A percentile compares a stretch with the other conserved stretches of the same genome.
Evolutionary conservation across 805 yeast genomes (phyloP).

Genomic region (Kodamaea kaohsiungensis): DNA sequence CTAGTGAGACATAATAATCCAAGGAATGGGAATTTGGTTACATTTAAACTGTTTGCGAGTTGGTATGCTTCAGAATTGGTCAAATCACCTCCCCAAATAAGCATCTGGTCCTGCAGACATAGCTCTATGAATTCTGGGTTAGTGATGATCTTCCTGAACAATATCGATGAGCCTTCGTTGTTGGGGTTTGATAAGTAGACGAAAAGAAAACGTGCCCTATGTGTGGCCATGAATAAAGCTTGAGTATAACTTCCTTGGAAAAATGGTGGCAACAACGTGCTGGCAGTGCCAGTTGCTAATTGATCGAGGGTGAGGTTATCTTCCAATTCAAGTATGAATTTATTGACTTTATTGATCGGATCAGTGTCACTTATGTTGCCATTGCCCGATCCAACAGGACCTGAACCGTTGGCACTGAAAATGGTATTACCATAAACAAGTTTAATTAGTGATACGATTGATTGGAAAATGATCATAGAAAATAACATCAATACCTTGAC

Average conservation of each 20-base stretch:
- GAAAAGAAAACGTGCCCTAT: conserved; percentile 68
- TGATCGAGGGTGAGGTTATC: conserved; percentile 37
- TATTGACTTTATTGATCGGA: conserved; percentile 54
- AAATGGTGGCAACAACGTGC: conserved; percentile 42
- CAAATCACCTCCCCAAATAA: conserved; percentile 88
- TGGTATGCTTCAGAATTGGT: conserved; percentile 82
- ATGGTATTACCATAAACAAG: conserved; percentile 16
- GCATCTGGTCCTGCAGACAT: conserved; percentile 43
- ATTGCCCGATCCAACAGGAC: conserved; percentile 8
- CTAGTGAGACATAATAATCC: conserved; percentile 74
- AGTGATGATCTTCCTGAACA: conserved; percentile 56
- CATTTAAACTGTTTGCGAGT: conserved; percentile 71
- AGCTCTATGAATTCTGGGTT: conserved; percentile 48
- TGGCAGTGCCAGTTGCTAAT: conserved; percentile 5
- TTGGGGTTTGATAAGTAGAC: conserved; percentile 73
- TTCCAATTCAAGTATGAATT: conserved; percentile 53
- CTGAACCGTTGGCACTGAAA: conserved; percentile 5
- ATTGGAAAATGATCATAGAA: conserved; percentile 22
- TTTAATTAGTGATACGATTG: conserved; percentile 24
- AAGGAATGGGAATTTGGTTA: conserved; percentile 77
- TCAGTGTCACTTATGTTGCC: conserved; percentile 26
- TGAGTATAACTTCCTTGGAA: conserved; percentile 78
- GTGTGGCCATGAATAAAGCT: conserved; percentile 70
- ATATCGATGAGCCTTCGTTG: conserved; percentile 59
- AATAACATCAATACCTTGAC: conserved; percentile 4